Base-by-base conservation (phyloP, 2,329 filamentous ascomycete species). In the Basipetospora chlamydospora region DNA sequence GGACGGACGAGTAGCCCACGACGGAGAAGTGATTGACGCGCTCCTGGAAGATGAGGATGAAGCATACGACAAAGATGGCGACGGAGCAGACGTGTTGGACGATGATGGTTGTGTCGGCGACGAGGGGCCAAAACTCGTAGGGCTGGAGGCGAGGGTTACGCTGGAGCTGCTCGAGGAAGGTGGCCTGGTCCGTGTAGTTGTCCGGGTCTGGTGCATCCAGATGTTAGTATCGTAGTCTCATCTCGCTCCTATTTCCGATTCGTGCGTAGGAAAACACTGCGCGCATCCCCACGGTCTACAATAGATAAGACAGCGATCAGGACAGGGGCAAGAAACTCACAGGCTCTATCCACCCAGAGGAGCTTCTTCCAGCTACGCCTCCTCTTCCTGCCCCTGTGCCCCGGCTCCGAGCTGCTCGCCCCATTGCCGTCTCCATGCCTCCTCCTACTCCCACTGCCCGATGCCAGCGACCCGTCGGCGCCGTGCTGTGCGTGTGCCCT, bases 41-140 rank as follows among this genome's bases (percentile, higher is more conserved):
- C 47, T 87, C 77, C 47, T 88, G 77, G 46, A 82, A 82, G 42
- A 98, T 98, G 37, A 77, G 85, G 12, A 87, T 77, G 53, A 98
- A 98, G 57, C 83, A 93, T 45, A 88, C 87, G 42, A 93, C 73
- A 52, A 96, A 98, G 39, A 98, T 88, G 37, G 82, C 81, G 42
- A 96, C 87, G 6, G 85, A 92, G 55, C 85, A 93, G 33, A 96
- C 81, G 56, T 98, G 90, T 56, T 98, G 90, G 13, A 96, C 82
- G 46, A 98, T 95, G 41, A 96, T 85, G 3, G 88, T 95, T 11
- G 84, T 88, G 55, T 96, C 88, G 39, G 85, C 83, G 35, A 96
- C 86, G 23, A 98, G 68, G 7, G 87, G 85, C 88, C 90, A 98
- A 58, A 98, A 98, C 51, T 96, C 87, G 57, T 98, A 98, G 0